A percentile compares a stretch with the other conserved stretches of the same genome.
phyloP scores from a whole-genome alignment of 2,329 filamentous ascomycete genomes.

The Talaromyces atroroseus region DNA sequence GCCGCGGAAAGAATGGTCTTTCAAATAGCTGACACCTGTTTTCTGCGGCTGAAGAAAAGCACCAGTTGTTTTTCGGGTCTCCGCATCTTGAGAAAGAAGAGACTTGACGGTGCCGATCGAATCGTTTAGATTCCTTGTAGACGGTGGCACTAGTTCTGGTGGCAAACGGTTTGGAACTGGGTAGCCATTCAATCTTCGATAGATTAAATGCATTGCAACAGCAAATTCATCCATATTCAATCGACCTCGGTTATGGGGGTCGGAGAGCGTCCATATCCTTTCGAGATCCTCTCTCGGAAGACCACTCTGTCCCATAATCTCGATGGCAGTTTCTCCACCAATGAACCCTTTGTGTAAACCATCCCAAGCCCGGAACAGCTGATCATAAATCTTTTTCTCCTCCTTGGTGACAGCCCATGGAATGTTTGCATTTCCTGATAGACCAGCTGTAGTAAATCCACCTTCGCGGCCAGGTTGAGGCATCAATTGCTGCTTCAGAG shows the following conservation, averaged over 20 bases:
- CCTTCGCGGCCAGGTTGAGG: slow-evolving; percentile 89
- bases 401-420: slow-evolving; percentile 99
- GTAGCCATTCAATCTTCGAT: slow-evolving; percentile 93
- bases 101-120: slow-evolving; percentile 92
- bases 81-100: slow-evolving; percentile 81
- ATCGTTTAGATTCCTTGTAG: slow-evolving; percentile 85
- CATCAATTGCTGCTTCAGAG: slow-evolving; percentile 92
- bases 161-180: slow-evolving; percentile 82
- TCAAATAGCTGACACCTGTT: slow-evolving; percentile 97
- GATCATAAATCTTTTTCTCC: slow-evolving; percentile 94
- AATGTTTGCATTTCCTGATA: slow-evolving; percentile 90
- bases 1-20: slow-evolving; percentile 84
- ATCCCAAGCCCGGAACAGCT: slow-evolving; percentile 94
- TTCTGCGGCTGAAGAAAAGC: slow-evolving; percentile 88
- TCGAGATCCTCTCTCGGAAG: slow-evolving; percentile 86
- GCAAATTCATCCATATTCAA: slow-evolving; percentile 96
- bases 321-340: slow-evolving; percentile 84
- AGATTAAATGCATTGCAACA: slow-evolving; percentile 98
- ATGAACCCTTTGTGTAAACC: slow-evolving; percentile 90
- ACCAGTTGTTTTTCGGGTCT: slow-evolving; percentile 80
- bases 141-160: slow-evolving; percentile 87
- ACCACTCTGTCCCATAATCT: slow-evolving; percentile 95
- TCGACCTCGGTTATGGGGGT: slow-evolving; percentile 88
- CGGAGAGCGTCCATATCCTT: slow-evolving; percentile 87
- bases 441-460: slow-evolving; percentile 74